Evolutionary conservation across 1,284 basidiomycete species (phyloP).

Genomic region (Sanguinoderma infundibulare): DNA sequence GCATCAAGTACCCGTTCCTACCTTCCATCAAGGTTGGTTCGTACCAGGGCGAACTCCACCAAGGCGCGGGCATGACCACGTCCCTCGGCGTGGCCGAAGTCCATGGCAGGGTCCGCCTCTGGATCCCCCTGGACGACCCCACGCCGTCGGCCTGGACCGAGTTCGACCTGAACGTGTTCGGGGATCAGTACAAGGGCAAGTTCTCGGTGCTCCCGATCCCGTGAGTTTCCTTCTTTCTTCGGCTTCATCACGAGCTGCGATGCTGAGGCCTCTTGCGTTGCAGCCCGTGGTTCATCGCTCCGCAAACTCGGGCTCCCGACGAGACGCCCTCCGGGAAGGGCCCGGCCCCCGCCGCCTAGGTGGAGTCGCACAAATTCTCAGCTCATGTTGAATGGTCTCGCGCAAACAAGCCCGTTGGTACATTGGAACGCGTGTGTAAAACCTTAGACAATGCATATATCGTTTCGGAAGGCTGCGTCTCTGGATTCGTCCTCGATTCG

Average conservation of each 20-base stretch:
- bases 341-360: neutral
- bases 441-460: neutral
- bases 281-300: neutral
- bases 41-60: neutral
- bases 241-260: neutral
- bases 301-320: neutral
- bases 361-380: no score
- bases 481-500: neutral
- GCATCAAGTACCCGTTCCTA: neutral
- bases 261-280: neutral
- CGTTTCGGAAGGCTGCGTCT: neutral
- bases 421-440: neutral
- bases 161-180: neutral
- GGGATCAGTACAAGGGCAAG: neutral
- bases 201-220: neutral
- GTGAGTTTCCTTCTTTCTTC: neutral
- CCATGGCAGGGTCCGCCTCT: neutral
- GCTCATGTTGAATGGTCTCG: neutral
- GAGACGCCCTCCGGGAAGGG: neutral
- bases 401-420: neutral
- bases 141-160: neutral
- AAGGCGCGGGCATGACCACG: neutral
- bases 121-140: neutral
- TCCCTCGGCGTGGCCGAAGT: neutral
- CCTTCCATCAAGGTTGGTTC: neutral